These are phyloP conservation scores for Danielia oregonensis DNA, from an alignment of 805 yeast species.

Conservation along the genomic window DNA sequence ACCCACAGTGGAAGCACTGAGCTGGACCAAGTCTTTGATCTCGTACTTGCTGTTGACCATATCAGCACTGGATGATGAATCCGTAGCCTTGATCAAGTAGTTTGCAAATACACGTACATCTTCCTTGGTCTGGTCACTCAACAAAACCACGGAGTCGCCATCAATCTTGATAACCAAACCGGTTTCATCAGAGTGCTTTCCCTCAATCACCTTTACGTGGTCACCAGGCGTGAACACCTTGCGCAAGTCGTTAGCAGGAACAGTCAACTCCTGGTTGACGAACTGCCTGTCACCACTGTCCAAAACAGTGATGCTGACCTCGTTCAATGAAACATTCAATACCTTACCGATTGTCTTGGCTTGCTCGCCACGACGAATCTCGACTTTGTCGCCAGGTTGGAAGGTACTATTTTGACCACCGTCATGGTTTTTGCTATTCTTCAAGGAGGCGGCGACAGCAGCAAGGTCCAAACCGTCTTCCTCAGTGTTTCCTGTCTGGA, in stretches of 20 bases:
- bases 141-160: constrained; percentile 82
- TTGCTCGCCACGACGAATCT: constrained; percentile 90
- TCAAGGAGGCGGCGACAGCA: constrained; percentile 81
- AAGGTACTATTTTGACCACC: constrained; percentile 42
- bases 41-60: constrained; percentile 78
- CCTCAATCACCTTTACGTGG: constrained; percentile 88
- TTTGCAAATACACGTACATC: constrained; percentile 93
- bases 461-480: constrained; percentile 83
- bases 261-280: constrained; percentile 62
- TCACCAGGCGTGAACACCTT: constrained; percentile 89
- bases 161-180: constrained; percentile 85
- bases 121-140: constrained; percentile 82
- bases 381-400: constrained; percentile 93
- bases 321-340: constrained; percentile 54
- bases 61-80: constrained; percentile 54
- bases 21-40: constrained; percentile 83
- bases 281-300: constrained; percentile 55
- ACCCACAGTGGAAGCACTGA: constrained; percentile 83
- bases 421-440: constrained; percentile 39
- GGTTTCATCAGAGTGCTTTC: constrained; percentile 89
- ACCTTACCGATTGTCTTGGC: constrained; percentile 84
- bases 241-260: constrained; percentile 77
- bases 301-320: constrained; percentile 48
- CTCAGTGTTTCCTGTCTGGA: constrained; percentile 69
- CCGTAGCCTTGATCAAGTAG: constrained; percentile 87